Evolutionary conservation across 2,329 filamentous ascomycete species (phyloP), one percentile per base, ranked within the genome.

Genomic region (Clonostachys rhizophaga): DNA sequence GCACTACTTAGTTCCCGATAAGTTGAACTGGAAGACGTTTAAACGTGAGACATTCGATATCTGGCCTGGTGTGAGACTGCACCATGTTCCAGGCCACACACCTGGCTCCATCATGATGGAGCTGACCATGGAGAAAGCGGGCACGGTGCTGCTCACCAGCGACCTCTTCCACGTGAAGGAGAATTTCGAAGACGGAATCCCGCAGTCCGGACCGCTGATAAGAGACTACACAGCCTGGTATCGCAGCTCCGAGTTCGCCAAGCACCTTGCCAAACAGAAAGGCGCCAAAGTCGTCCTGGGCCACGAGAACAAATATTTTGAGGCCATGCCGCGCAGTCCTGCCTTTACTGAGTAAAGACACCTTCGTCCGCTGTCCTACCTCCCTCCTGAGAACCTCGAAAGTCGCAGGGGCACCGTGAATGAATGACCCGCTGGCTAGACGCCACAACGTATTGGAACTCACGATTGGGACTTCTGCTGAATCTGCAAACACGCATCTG

Each of bases 91-190:
- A 7, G 55, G 55, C 33, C 55, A 58, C 35, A 56, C 54, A 6
- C 48, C 50, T 44, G 58, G 59, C 6, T 50, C 64, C 10, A 49
- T 61, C 34, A 57, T 56, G 5, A 62, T 65, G 59, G 59, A 64
- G 46, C 44, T 64, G 24, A 64, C 63, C 46, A 53, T 65, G 34
- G 52, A 40, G 3, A 55, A 64, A 16, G 56, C 49, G 11, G 63
- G 61, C 2, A 62, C 60, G 5, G 63, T 63, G 42, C 55, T 65
- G 49, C 64, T 61, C 46, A 63, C 58, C 41, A 60, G 56, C 47
- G 62, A 64, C 45, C 61, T 64, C 35, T 64, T 54, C 34, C 61
- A 64, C 47, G 58, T 64, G 13, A 56, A 56, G 43, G 58, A 62
- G 41, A 58, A 65, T 46, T 56, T 49, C 46, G 42, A 50, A 50